Base-by-base conservation (phyloP, 2,329 filamentous ascomycete genomes). In the Fusarium oxysporum region DNA sequence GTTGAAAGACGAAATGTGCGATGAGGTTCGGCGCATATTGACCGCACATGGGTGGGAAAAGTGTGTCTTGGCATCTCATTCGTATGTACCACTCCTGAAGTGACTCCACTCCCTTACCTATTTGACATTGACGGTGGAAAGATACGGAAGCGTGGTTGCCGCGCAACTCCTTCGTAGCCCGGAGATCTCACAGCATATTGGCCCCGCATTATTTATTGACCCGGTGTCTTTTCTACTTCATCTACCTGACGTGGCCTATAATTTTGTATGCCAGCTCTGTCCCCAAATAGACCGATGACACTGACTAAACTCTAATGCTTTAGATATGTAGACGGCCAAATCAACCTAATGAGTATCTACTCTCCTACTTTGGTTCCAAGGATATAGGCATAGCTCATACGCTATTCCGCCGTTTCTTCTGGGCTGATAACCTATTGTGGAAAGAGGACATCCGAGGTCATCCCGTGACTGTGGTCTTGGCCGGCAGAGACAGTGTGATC, bases 181-280 rank as follows among this genome's bases (percentile, higher is more conserved):
- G 82, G 23, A 74, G 35, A 72, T 78, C 13, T 68, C 69, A 10
- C 57, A 64, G 6, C 68, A 64, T n/a, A 86, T 91, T 47, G 84
- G 85, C 2, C 82, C 86, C 0, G 79, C 87, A 6, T 76, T 92
- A 2, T 82, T 91, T 35, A 83, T 91, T 38, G 89, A 91, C 75
- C 90, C 89, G 0, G 87, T 92, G 4, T 87, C 87, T 1, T 85
- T 91, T 51, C 79, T 91, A 4, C 81, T 92, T 8, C 89, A 92
- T 76, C 84, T 90, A 21, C 89, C 89, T 9, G 86, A 91, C 72
- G 88, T 92, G 19, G 88, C 89, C 5, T 91, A 89, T 78, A 92
- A 92, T 74, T 92, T 92, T 78, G 77, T 79, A 65, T 21, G 56
- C 8, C 14, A 32, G 10, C 33, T 19, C 16, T 17, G 4, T 57